Evolutionary conservation across 139 green algal species (phyloP), one percentile per base, ranked within the genome.

Genomic region (Coccomyxa sp.): DNA sequence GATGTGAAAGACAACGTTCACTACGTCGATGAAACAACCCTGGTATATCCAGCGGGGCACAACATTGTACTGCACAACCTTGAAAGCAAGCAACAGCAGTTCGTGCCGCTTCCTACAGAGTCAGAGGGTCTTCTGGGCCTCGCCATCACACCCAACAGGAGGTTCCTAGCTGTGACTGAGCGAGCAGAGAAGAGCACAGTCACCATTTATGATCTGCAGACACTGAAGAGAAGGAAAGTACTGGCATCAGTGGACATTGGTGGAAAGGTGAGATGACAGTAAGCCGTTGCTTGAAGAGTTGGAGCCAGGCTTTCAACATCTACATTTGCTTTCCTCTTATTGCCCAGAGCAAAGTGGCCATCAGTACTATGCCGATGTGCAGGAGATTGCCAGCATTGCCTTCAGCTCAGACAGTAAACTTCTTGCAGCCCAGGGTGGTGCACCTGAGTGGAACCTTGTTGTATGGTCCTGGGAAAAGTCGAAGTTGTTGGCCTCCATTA

Each of bases 381-480:
- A 97, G 94, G 94, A 98, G 76, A 97, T 96, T 85, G 92, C 94
- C 21, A 93, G 87, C 78, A 76, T 98, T n/a, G 87, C 86, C 3
- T 98, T 98, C 90, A 95, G 90, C 80, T 87, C 90, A 57, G 95
- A 98, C 81, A 92, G 91, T 14, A 94, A 94, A 84, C 88, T 93
- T 80, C 85, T 98, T 79, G 89, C 93, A 27, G 92, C 91, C 7
- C 95, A 97, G 82, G 92, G 91, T 28, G 95, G 93, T 23, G 91
- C 86, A 0, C 95, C 95, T 23, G 95, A 98, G n/a, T 98, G 93
- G 91, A 96, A 93, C 83, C 85, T 98, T 57, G 87, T 94, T 68
- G 82, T 98, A 45, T 98, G 94, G 94, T 82, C 90, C 0, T 98
- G 95, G 95, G 95, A 98, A 82, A 97, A 97, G 86, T 87, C 84